A percentile compares a stretch with the other conserved stretches of the same genome.
Evolutionary conservation across 441 rosid genomes (phyloP).

Genomic region (Erodium texanum): DNA sequence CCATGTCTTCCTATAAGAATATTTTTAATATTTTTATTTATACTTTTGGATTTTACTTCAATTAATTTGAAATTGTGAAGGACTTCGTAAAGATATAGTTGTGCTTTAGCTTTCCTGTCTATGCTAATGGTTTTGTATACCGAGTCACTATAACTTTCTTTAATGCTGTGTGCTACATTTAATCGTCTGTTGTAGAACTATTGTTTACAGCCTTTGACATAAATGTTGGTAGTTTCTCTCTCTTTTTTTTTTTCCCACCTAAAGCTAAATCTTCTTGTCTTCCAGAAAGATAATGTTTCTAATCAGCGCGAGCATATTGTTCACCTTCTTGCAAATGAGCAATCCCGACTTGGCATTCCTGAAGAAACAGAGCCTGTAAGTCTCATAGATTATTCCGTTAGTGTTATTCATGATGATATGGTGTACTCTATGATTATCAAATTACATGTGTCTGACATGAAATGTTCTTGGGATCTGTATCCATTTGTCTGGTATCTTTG

Average conservation of each 20-base stretch:
- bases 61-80: background rate
- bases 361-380: slow-evolving; percentile 71
- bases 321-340: slow-evolving; percentile 92
- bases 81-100: too few species aligned
- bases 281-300: slow-evolving; percentile 86
- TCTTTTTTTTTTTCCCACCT: slow-evolving; percentile 8
- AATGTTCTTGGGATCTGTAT: background rate
- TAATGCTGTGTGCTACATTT: background rate
- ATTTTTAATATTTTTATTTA: background rate
- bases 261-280: slow-evolving; percentile 20
- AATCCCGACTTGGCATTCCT: slow-evolving; percentile 67
- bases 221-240: background rate
- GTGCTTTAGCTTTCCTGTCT: background rate
- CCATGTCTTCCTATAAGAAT: background rate
- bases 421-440: background rate
- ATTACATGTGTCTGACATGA: background rate
- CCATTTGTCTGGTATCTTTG: background rate
- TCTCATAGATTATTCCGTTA: slow-evolving; percentile 7
- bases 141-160: background rate
- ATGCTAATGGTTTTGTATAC: background rate
- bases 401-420: background rate
- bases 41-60: background rate
- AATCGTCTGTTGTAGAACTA: background rate
- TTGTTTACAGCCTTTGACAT: background rate
- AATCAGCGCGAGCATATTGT: slow-evolving; percentile 94